Conservation (phyloP, 2,329 filamentous ascomycete genomes). For the Helotiales sp. region DNA sequence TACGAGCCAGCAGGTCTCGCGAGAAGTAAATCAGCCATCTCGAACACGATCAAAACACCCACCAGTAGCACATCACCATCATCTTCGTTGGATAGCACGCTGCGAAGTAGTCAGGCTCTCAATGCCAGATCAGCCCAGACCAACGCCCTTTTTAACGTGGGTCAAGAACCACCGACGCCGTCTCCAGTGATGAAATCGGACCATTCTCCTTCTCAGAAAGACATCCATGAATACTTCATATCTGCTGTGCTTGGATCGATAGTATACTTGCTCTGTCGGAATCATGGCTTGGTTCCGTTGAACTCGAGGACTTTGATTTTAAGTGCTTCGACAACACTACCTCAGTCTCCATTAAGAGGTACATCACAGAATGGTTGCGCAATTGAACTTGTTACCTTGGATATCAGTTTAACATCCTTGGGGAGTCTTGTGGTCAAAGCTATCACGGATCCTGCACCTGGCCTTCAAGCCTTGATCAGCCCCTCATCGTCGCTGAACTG, state of each 20-base stretch:
- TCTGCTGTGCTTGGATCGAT: conserved; percentile 36
- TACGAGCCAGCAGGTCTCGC: conserved; percentile 33
- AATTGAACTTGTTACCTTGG: conserved; percentile 33
- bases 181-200: conserved; percentile 28
- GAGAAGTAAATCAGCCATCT: conserved; percentile 22
- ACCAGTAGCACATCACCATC: conserved; percentile 32
- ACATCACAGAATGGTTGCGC: conserved; percentile 8
- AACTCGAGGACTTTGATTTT: conserved; percentile 36
- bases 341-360: not conserved
- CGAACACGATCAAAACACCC: conserved; percentile 23
- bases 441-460: conserved; percentile 27
- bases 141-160: conserved; percentile 15
- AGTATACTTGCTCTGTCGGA: conserved; percentile 34
- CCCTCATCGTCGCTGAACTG: conserved; percentile 1
- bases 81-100: conserved; percentile 27
- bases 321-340: conserved; percentile 10
- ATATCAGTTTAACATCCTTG: conserved; percentile 35
- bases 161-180: conserved; percentile 25
- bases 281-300: conserved; percentile 34
- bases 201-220: conserved; percentile 22
- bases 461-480: conserved; percentile 27
- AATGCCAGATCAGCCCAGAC: conserved; percentile 29
- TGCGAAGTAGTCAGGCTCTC: conserved; percentile 28
- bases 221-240: conserved; percentile 36
- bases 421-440: conserved; percentile 35